Evolutionary conservation across 2,329 filamentous ascomycete genomes (phyloP).

Genomic region (Xylaria sp.): DNA sequence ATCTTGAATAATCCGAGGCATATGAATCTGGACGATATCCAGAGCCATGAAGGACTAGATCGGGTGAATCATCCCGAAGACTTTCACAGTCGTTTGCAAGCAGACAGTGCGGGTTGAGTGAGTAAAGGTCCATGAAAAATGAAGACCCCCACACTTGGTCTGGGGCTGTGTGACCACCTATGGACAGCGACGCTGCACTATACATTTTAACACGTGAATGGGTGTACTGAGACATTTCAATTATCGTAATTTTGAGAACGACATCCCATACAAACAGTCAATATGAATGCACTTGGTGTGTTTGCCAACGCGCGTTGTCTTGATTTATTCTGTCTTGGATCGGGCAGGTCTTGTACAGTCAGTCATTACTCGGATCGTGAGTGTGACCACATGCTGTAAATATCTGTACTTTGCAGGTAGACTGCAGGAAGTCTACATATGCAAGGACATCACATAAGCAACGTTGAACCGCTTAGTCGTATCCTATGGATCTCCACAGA

Average conservation of each 20-base stretch:
- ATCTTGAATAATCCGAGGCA: not conserved
- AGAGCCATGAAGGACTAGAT: not conserved
- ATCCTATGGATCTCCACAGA: not conserved
- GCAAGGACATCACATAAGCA: conserved; percentile 4
- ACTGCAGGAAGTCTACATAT: conserved; percentile 6
- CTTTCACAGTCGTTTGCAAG: not conserved
- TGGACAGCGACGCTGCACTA: no score
- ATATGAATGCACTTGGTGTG: not conserved
- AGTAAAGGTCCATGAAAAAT: not conserved
- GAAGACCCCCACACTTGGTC: not conserved
- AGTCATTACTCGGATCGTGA: not conserved
- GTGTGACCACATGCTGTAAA: not conserved
- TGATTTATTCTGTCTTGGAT: not conserved
- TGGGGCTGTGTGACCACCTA: not conserved
- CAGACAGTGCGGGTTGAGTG: not conserved
- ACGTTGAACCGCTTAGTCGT: not conserved
- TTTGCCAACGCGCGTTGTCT: conserved; percentile 10
- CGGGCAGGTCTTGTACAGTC: not conserved
- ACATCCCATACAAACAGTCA: not conserved
- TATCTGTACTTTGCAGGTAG: no score
- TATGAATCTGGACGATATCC: not conserved
- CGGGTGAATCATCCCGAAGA: not conserved
- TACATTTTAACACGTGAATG: not conserved
- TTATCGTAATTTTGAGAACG: not conserved
- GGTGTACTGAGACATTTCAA: conserved; percentile 6